Conservation (phyloP, 1,284 basidiomycete species). For the Fomes fomentarius region DNA sequence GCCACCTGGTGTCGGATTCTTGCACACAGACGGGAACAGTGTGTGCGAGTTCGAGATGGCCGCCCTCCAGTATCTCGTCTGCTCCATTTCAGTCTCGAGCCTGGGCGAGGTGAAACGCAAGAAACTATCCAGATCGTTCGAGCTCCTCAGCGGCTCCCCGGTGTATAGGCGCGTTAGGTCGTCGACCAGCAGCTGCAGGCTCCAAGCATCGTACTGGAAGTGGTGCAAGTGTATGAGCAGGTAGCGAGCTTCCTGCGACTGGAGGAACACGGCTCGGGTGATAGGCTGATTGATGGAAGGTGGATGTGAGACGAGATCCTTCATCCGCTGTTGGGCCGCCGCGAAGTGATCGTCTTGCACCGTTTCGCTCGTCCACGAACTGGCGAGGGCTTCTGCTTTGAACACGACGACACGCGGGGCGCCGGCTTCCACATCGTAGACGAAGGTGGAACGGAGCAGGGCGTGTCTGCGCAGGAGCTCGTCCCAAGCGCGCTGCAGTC, state of each 20-base stretch:
- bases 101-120: conserved; percentile 33
- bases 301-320: conserved; percentile 39
- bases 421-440: conserved; percentile 26
- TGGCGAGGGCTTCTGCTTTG: conserved; percentile 29
- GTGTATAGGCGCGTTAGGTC: conserved; percentile 44
- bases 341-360: conserved; percentile 19
- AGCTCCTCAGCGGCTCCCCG: conserved; percentile 29
- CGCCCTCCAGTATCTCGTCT: conserved; percentile 44
- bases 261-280: conserved; percentile 38
- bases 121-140: conserved; percentile 39
- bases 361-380: conserved; percentile 26
- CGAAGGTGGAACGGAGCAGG: conserved; percentile 49
- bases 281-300: conserved; percentile 37
- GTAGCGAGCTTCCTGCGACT: conserved; percentile 32
- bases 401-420: conserved; percentile 44
- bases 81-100: conserved; percentile 31
- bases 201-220: conserved; percentile 57
- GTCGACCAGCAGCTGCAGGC: conserved; percentile 44
- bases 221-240: conserved; percentile 51
- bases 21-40: conserved; percentile 36
- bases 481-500: conserved; percentile 42
- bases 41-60: conserved; percentile 37
- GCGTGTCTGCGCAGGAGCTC: conserved; percentile 40
- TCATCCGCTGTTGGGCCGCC: conserved; percentile 36
- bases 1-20: background rate